Base-by-base conservation (phyloP, 768 basidiomycete species). In the Boletellus sp. region DNA sequence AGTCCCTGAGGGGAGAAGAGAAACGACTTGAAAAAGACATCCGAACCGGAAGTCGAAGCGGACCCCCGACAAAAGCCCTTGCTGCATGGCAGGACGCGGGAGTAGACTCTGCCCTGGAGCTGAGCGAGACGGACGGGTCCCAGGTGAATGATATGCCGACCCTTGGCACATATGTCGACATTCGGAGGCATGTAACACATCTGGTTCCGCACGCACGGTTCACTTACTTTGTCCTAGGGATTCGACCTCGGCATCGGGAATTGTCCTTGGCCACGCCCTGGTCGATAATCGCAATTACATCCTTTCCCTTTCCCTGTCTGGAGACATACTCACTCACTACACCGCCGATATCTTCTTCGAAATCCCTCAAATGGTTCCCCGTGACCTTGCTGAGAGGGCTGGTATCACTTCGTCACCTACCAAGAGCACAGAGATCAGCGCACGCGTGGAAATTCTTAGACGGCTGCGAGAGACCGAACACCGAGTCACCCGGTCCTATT, bases 401-500 rank as follows among this genome's bases (percentile, higher is more conserved):
- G 82, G 84, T 1, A 36, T 37, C 1, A 50, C 58, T 1, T 56
- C 55, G 0, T 47, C 62, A 20, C 63, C 77, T 1, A 37, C 43
- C 8, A 70, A 63, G 24, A 58, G 60, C 15, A 54, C 56, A 6
- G 68, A 85, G 51, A 64, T 77, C 42, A 68, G 71, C 23, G 89
- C 90, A 3, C 77, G 92, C 3, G 74, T 89, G 4, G 74, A 80
- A 46, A 76, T 85, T 17, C 73, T 90, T 22, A 79, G 75, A 57
- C 72, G 69, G n/a, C 58, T 92, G 19, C 78, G 83, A 17, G 66
- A 72, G 5, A 61, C 89, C 20, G 74, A 79, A 47, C 73, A 71
- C 34, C 65, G 67, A 1, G 63, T 83, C 6, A 80, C 85, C 40
- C 63, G 58, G 33, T 70, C 72, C 22, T 56, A 65, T 43, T 67